A percentile compares a stretch with the other conserved stretches of the same genome.
phyloP scores from a whole-genome alignment of 257 asterid species.

The Henckelia pumila region DNA sequence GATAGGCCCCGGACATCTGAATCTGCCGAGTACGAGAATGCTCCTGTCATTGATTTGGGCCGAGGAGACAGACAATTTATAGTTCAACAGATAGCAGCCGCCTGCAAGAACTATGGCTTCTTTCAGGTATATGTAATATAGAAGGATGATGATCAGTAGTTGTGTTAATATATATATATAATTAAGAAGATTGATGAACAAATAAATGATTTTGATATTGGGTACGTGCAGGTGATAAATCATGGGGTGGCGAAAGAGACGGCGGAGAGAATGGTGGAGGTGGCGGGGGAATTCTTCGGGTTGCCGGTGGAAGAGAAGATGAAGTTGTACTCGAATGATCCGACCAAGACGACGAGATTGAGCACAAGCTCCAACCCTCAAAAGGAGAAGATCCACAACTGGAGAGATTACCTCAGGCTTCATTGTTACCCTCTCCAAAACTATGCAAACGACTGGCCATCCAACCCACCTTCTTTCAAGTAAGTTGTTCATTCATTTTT shows the following conservation, averaged over 20 bases:
- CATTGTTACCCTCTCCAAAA: conserved; percentile 81
- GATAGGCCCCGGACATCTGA: conserved; percentile 60
- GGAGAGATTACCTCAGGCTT: conserved; percentile 95
- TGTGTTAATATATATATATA: too few relatives aligned
- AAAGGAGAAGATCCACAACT: conserved; percentile 75
- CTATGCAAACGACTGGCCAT: conserved; percentile 74
- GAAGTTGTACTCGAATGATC: conserved; percentile 81
- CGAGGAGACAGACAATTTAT: conserved; percentile 33
- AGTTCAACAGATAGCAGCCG: conserved; percentile 50
- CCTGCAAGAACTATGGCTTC: conserved; percentile 61
- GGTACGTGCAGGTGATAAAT: conserved; percentile 71
- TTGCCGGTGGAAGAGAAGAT: conserved; percentile 73
- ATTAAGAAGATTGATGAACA: too few relatives aligned
- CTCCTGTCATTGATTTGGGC: conserved; percentile 68
- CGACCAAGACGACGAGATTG: conserved; percentile 60
- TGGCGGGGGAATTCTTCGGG: conserved; percentile 52
- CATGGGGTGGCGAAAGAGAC: conserved; percentile 58
- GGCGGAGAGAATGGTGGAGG: conserved; percentile 53
- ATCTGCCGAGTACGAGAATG: conserved; percentile 44
- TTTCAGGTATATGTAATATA: conserved; percentile 77
- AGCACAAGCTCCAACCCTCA: conserved; percentile 73
- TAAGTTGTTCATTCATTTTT: conserved; percentile 28
- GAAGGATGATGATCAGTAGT: too few relatives aligned
- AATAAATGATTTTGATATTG: too few relatives aligned
- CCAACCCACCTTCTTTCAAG: conserved; percentile 76